Evolutionary conservation across 352 stramenopile species (phyloP), one percentile per base, ranked within the genome.

Genomic region (Plasmopara muralis): DNA sequence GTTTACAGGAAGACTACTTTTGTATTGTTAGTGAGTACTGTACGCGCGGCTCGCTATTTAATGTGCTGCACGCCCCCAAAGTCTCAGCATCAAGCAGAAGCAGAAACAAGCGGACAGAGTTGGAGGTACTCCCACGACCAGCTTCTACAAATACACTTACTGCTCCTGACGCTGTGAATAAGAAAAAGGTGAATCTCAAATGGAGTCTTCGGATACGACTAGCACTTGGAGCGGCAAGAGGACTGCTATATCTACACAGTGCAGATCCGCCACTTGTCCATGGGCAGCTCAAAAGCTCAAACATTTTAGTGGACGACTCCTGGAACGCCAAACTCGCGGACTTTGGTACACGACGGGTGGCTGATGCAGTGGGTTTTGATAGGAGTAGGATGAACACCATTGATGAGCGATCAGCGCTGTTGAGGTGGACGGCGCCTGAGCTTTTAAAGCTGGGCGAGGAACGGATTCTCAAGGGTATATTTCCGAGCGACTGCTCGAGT

Each of bases 11-110:
- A 49, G 91, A 96, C 39, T 96, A 98, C 64, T 91, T 97, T 48
- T 97, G 93, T 42, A 98, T 98, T 48, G 81, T 99, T 20, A 98
- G 79, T 55, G 95, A 99, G 68, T 91, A 97, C 43, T 97, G 94
- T 54, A 89, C 85, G 31, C 81, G 96, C 29, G 94, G 95, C 13
- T 98, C 90, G 12, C 74, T 98, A 12, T 99, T 90, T 67, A 95
- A 98, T 70, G 89, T 98, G 38, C 68, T 99, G 47, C 79, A 94
- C 50, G 68, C 50, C 15, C 71, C 72, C 29, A 66, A 73, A 47
- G 47, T 63, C 9, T 70, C 60, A 5, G 46, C 55, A 1, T 70
- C 66, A 6, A 50, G 50, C 30, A 64, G 62, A 5, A 60, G 31
- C 43, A 63, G 50, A 35, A 37, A 64, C 54, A 71, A 68, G 20